phyloP scores from a whole-genome alignment of 345 rosid genomes.

The Theobroma cacao region DNA sequence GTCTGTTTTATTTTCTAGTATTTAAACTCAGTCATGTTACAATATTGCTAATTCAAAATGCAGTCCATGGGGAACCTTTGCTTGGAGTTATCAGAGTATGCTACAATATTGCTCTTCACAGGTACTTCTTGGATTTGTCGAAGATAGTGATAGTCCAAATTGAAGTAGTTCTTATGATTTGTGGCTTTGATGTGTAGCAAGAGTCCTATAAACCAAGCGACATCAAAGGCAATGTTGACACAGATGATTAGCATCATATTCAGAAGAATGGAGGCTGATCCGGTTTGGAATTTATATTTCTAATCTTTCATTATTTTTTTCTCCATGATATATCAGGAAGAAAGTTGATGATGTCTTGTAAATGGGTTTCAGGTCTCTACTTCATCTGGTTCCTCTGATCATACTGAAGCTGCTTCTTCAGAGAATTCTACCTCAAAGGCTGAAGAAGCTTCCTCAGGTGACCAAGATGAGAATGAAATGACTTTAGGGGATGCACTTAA shows the following conservation, averaged over 20 bases:
- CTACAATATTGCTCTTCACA: constrained; percentile 95
- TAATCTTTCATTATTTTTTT: not conserved
- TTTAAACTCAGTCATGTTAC: not conserved
- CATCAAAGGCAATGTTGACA: constrained; percentile 98
- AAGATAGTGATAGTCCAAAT: not conserved
- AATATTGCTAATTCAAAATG: constrained; percentile 10
- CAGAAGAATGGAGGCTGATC: constrained; percentile 95
- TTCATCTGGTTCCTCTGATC: constrained; percentile 45
- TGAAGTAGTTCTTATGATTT: constrained; percentile 25
- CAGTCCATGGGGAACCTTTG: constrained; percentile 97
- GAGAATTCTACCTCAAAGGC: constrained; percentile 43
- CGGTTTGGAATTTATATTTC: constrained; percentile 44
- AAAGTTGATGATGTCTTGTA: constrained; percentile 23
- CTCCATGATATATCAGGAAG: constrained; percentile 7
- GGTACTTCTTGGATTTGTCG: constrained; percentile 41
- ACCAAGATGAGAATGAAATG: constrained; percentile 62
- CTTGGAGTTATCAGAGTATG: constrained; percentile 95
- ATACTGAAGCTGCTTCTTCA: constrained; percentile 44
- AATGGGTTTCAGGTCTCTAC: constrained; percentile 56
- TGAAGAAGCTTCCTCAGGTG: constrained; percentile 50
- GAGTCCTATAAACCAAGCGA: constrained; percentile 97
- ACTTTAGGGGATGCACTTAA: constrained; percentile 82
- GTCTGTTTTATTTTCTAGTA: constrained; percentile 10
- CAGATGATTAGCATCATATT: constrained; percentile 95
- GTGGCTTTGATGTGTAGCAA: constrained; percentile 64